Evolutionary conservation across 495 filamentous ascomycete genomes (phyloP).

Genomic region (Penicillium longicatenatum): DNA sequence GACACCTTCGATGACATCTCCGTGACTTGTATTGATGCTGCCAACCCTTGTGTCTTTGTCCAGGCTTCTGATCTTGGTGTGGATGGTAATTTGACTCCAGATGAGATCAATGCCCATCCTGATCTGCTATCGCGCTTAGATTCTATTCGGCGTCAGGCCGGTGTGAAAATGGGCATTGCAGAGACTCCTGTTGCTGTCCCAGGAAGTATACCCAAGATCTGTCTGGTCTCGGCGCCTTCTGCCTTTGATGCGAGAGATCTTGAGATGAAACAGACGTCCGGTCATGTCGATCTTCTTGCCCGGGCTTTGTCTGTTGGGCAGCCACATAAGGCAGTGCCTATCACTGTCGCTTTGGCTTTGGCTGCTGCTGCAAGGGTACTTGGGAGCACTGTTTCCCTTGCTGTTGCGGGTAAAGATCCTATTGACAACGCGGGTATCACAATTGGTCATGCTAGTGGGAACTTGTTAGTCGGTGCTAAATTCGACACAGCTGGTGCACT

Average conservation of each 20-base stretch:
- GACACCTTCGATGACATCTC: conserved; percentile 55
- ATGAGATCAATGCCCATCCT: conserved; percentile 50
- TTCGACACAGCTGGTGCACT: conserved; percentile 43
- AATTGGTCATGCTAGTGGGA: conserved; percentile 64
- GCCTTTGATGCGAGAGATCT: conserved; percentile 13
- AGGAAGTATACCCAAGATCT: conserved; percentile 67
- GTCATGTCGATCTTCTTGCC: conserved; percentile 45
- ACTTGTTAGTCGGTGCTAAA: conserved; percentile 54
- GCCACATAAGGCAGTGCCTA: conserved; percentile 64
- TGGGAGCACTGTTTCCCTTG: conserved; percentile 42
- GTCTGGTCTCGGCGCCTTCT: conserved; percentile 53
- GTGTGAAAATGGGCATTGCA: conserved; percentile 63
- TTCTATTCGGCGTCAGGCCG: conserved; percentile 60
- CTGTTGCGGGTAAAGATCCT: conserved; percentile 22
- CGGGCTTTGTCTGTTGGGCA: conserved; percentile 54
- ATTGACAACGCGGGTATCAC: conserved; percentile 43
- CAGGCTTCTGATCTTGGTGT: conserved; percentile 53
- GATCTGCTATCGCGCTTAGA: conserved; percentile 56
- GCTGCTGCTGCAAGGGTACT: conserved; percentile 51
- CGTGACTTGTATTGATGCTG: conserved; percentile 64
- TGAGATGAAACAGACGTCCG: conserved; percentile 23
- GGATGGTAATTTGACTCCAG: conserved; percentile 50
- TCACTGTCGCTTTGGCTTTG: conserved; percentile 62
- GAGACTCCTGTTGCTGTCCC: conserved; percentile 43
- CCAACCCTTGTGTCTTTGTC: conserved; percentile 69